Percentiles rank a stretch among this genome's conserved stretches.
Conservation (phyloP, 2,329 filamentous ascomycete species). For the Trichoderma guizhouense region DNA sequence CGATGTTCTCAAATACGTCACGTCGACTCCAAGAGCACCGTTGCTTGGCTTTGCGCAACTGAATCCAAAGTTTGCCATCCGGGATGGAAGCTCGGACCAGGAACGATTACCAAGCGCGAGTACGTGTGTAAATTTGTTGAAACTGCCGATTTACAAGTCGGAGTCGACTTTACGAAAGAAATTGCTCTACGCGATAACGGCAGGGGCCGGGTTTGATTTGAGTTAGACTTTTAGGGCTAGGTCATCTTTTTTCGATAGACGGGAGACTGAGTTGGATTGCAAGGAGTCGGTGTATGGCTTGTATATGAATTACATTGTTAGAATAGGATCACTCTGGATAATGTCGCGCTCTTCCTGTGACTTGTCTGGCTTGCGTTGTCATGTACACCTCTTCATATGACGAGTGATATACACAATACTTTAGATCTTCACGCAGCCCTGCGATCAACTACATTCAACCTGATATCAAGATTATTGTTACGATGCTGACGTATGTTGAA, state of each 20-base stretch:
- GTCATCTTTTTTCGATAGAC: not conserved
- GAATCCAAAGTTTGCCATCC: constrained; percentile 81
- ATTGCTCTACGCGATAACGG: constrained; percentile 82
- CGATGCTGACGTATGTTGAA: not conserved
- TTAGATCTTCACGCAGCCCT: not conserved
- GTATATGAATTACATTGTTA: not conserved
- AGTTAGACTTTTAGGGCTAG: constrained; percentile 40
- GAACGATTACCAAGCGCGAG: constrained; percentile 89
- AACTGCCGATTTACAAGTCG: constrained; percentile 77
- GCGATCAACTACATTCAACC: not conserved
- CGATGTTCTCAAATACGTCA: constrained; percentile 93
- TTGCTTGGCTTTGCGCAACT: constrained; percentile 84
- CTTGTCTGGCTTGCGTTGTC: not conserved
- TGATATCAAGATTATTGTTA: not conserved
- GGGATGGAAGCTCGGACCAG: constrained; percentile 59
- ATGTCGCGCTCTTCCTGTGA: not conserved
- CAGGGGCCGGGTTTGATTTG: constrained; percentile 89
- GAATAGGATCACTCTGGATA: not conserved
- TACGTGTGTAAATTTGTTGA: constrained; percentile 92
- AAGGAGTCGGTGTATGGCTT: not conserved
- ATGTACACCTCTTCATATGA: not conserved
- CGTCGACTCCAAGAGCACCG: constrained; percentile 85
- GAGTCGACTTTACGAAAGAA: constrained; percentile 69
- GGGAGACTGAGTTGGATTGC: not conserved
- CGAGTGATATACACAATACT: not conserved